Evolutionary conservation across 2,329 filamentous ascomycete genomes (phyloP).

Genomic region (Mollisia scopiformis): DNA sequence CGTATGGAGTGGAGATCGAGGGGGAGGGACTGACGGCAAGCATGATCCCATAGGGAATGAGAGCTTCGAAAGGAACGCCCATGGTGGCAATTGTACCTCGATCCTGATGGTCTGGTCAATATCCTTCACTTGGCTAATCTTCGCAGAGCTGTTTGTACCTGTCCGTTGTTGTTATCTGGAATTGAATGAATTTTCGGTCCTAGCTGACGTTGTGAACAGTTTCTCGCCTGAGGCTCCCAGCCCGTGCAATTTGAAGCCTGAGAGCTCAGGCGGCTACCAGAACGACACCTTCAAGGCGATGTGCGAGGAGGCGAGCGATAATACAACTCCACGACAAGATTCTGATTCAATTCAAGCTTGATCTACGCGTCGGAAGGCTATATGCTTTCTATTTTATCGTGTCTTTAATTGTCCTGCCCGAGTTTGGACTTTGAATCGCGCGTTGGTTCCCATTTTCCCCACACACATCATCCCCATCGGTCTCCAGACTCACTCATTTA

Average conservation of each 20-base stretch:
- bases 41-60: conserved; percentile 45
- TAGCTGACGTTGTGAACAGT: conserved; percentile 26
- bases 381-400: conserved; percentile 24
- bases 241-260: too few species aligned
- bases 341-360: conserved; percentile 31
- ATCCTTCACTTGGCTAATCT: background rate
- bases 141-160: conserved; percentile 16
- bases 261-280: too few species aligned
- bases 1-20: background rate
- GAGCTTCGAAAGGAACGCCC: conserved; percentile 45
- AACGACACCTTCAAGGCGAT: conserved; percentile 25
- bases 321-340: conserved; percentile 31
- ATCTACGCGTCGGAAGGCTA: conserved; percentile 37
- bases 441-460: conserved; percentile 23
- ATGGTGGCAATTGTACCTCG: conserved; percentile 35
- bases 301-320: conserved; percentile 26
- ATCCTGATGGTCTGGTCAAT: conserved; percentile 25
- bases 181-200: conserved; percentile 22
- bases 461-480: conserved; percentile 11
- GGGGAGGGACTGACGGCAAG: conserved; percentile 36
- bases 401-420: conserved; percentile 22
- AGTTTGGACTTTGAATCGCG: conserved; percentile 29
- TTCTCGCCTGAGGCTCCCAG: background rate
- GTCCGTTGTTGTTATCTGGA: conserved; percentile 24
- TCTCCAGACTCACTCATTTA: conserved; percentile 10